phyloP scores from a whole-genome alignment of 768 basidiomycete species.

The Fistulinella prunicolor region DNA sequence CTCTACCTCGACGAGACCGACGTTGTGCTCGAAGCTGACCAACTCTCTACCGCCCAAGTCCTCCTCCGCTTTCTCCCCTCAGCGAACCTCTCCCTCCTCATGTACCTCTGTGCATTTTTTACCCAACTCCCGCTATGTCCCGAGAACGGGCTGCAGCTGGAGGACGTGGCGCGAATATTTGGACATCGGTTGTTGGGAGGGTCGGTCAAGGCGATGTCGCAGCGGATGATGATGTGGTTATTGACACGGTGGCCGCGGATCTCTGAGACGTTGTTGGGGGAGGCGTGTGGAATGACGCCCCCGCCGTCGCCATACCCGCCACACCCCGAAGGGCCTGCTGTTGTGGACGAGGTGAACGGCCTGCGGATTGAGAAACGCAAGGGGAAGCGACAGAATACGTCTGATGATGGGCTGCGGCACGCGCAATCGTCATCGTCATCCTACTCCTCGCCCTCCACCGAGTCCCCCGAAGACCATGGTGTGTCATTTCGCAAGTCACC shows the following conservation, averaged over 20 bases:
- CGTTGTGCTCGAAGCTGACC: conserved; percentile 30
- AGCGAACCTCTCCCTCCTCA: conserved; percentile 38
- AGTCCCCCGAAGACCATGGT: conserved; percentile 11
- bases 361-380: conserved; percentile 19
- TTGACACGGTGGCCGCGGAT: conserved; percentile 27
- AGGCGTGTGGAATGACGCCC: conserved; percentile 24
- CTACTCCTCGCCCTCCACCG: conserved; percentile 2
- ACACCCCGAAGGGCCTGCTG: neutral
- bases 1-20: conserved; percentile 15
- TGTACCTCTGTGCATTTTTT: conserved; percentile 48
- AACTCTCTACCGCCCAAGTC: conserved; percentile 42
- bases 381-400: conserved; percentile 3
- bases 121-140: conserved; percentile 50
- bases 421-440: conserved; percentile 12
- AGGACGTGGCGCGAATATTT: conserved; percentile 47
- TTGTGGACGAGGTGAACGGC: neutral
- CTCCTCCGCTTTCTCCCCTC: conserved; percentile 50
- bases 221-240: conserved; percentile 35
- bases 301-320: conserved; percentile 6
- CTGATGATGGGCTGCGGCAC: neutral
- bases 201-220: conserved; percentile 19
- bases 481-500: conserved; percentile 7
- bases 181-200: conserved; percentile 41
- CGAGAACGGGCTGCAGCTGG: conserved; percentile 46
- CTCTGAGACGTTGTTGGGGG: conserved; percentile 25